Conservation (phyloP, 1,139 yeast species). For the Saccharomyces hybrid region DNA sequence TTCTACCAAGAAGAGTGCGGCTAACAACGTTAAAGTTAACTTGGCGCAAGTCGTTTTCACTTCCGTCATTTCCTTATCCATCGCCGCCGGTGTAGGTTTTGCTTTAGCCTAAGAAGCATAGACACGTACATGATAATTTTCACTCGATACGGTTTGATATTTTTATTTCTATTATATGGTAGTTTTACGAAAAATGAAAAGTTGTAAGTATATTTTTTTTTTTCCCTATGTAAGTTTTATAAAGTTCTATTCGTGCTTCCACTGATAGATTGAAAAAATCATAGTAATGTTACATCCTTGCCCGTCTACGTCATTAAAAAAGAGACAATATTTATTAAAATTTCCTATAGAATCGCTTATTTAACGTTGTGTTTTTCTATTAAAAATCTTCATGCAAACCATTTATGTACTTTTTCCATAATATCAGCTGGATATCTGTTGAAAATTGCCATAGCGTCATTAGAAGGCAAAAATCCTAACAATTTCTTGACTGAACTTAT, state of each 20-base stretch:
- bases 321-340: background rate
- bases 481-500: conserved; percentile 52
- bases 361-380: background rate
- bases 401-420: conserved; percentile 53
- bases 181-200: conserved; percentile 1
- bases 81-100: conserved; percentile 47
- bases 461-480: conserved; percentile 42
- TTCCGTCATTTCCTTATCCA: conserved; percentile 60
- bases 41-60: conserved; percentile 74
- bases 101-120: conserved; percentile 42
- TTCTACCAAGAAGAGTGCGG: conserved; percentile 25
- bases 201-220: background rate
- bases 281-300: background rate
- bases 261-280: background rate
- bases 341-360: background rate
- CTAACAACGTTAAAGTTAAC: conserved; percentile 37
- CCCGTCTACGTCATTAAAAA: background rate
- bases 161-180: background rate
- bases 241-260: background rate
- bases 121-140: background rate
- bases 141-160: background rate
- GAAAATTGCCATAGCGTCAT: conserved; percentile 58
- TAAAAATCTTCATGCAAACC: conserved; percentile 40
- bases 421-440: conserved; percentile 57
- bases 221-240: background rate